Conservation (phyloP, 1,284 basidiomycete genomes). For the Ganoderma leucocontextum region DNA sequence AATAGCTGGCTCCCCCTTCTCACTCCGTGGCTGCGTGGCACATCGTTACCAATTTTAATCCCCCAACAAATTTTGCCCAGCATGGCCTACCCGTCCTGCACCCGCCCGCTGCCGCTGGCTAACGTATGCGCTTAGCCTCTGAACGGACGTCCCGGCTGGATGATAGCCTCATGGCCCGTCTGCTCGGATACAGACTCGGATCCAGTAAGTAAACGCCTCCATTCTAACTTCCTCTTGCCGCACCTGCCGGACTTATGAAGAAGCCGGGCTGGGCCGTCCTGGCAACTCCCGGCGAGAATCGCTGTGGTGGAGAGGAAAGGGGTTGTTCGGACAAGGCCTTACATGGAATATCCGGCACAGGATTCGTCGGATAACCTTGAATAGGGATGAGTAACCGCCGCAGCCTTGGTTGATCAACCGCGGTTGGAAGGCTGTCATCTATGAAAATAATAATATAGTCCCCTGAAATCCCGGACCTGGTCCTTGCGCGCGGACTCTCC, state of each 20-base stretch:
- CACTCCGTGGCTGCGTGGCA: not conserved
- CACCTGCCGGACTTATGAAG: not conserved
- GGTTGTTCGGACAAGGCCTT: slow-evolving; percentile 7
- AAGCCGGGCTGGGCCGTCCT: slow-evolving; percentile 5
- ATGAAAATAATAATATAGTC: slow-evolving; percentile 1
- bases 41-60: not conserved
- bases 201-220: not conserved
- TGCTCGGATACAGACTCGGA: slow-evolving; percentile 16
- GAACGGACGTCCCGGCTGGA: slow-evolving; percentile 14
- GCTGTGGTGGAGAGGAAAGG: not conserved
- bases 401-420: slow-evolving; percentile 1
- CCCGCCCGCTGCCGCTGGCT: slow-evolving; percentile 8
- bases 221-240: slow-evolving; percentile 10
- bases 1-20: not conserved
- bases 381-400: slow-evolving; percentile 1
- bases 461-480: not conserved
- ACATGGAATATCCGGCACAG: not conserved
- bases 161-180: slow-evolving; percentile 31
- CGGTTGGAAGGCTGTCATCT: not conserved
- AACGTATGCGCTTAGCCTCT: slow-evolving; percentile 25
- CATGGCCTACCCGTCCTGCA: not conserved
- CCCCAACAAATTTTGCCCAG: slow-evolving; percentile 5
- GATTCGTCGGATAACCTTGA: not conserved
- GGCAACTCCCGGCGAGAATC: slow-evolving; percentile 21
- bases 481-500: not conserved